Base-by-base conservation (phyloP, 768 basidiomycete species). In the Pholiota microspora region DNA sequence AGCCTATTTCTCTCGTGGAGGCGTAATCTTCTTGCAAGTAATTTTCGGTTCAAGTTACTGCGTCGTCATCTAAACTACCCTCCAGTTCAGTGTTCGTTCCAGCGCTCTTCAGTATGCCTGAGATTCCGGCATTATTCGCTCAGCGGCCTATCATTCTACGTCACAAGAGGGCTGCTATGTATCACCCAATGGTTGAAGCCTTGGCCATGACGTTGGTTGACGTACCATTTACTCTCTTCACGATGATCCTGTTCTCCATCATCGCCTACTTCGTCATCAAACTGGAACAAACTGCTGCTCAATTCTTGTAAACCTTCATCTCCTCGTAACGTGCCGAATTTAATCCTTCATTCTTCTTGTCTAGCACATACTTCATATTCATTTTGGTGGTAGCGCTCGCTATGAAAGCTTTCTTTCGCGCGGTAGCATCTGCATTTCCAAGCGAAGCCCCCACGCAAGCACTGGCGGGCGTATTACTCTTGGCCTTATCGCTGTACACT, bases 401-500 rank as follows among this genome's bases (percentile, higher is more conserved):
- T 7, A 87, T 92, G 81, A 86, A 86, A 66, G 84, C 82, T 0
- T 85, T 86, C 77, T 95, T 92, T 78, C 78, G 91, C 24, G 74
- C 76, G 0, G 61, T 89, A 9, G 84, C 85, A 0, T 83, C 88
- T 0, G 74, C 75, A 4, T 84, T 86, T 63, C 74, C 75, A 42
- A 73, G 76, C 7, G 79, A 82, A 49, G 82, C 86, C 0, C 78
- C 83, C 0, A 86, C 87, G 6, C 84, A 85, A 60, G 77, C 85
- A 7, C 57, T 86, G 8, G 82, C 79, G 6, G 84, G 71, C n/a
- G 59, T 79, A 10, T 35, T 69, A 58, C 51, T 74, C 2, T 60
- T 72, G 9, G 67, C 67, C 0, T 35, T 71, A 5, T 64, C 69
- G 1, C 45, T 71, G 13, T 71, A 71, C 54, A 68, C 68, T 2